Percentiles rank a stretch among this genome's conserved stretches.
These are phyloP conservation scores for Echites panduratus DNA, from an alignment of 257 asterid genomes.

Conservation along the genomic window DNA sequence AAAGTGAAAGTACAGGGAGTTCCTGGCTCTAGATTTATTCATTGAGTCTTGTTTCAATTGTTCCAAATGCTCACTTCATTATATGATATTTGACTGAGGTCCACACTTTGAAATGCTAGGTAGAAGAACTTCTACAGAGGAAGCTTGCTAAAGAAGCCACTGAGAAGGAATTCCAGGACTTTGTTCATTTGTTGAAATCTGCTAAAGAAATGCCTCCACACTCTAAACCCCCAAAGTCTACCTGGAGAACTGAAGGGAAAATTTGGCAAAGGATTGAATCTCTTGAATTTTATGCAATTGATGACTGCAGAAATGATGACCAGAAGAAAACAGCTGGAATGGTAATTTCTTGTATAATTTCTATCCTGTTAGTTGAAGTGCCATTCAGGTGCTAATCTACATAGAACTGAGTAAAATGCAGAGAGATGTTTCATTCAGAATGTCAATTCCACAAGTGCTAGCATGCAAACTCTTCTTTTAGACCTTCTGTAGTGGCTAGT, in stretches of 20 bases:
- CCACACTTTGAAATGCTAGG: constrained; percentile 38
- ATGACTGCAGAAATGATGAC: constrained; percentile 63
- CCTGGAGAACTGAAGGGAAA: constrained; percentile 64
- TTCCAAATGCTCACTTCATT: constrained; percentile 6
- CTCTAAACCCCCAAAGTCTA: constrained; percentile 62
- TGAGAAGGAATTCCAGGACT: constrained; percentile 70
- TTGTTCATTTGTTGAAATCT: constrained; percentile 57
- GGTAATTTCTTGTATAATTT: constrained; percentile 40
- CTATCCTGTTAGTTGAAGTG: constrained; percentile 3
- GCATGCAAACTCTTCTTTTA: not conserved
- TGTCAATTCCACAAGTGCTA: too few species aligned
- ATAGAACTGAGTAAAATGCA: not conserved
- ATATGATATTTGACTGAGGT: constrained; percentile 6
- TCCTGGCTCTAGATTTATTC: not conserved
- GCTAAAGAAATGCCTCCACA: constrained; percentile 54
- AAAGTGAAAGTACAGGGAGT: not conserved
- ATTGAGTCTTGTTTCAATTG: not conserved
- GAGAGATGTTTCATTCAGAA: not conserved
- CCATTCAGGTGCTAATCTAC: not conserved
- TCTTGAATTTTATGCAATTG: constrained; percentile 76
- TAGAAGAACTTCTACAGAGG: constrained; percentile 68
- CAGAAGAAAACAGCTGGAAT: constrained; percentile 66
- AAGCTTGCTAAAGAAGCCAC: constrained; percentile 71
- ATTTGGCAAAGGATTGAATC: constrained; percentile 46
- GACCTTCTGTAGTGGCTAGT: not conserved